Conservation (phyloP, 352 stramenopile species). For the Pythium pectinolyticum region DNA sequence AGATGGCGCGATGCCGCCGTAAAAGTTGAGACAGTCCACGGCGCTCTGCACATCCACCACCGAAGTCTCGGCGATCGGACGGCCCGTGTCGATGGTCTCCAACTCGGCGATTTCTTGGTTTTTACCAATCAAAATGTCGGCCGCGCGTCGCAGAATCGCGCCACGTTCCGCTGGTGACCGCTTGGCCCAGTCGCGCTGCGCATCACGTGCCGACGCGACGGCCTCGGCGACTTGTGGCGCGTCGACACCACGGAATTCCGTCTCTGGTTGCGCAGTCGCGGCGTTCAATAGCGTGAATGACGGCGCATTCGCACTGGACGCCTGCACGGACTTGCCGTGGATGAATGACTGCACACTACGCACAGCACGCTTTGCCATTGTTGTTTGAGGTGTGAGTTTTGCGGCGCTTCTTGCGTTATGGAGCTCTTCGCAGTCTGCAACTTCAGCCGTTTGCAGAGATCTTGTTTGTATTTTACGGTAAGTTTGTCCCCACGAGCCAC, state of each 20-base stretch:
- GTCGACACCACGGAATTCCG: slow-evolving; percentile 51
- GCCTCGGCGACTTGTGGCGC: slow-evolving; percentile 48
- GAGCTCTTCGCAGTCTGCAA: not conserved
- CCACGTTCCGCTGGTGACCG: slow-evolving; percentile 61
- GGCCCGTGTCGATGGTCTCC: slow-evolving; percentile 79
- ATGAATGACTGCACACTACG: slow-evolving; percentile 66
- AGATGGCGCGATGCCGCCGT: slow-evolving; percentile 60
- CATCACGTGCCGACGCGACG: slow-evolving; percentile 40
- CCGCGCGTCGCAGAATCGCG: slow-evolving; percentile 59
- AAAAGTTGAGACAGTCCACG: slow-evolving; percentile 79
- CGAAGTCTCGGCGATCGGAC: slow-evolving; percentile 71
- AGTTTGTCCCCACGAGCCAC: no score
- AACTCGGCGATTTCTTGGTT: slow-evolving; percentile 70
- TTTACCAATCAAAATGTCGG: slow-evolving; percentile 53
- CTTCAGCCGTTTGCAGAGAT: not conserved
- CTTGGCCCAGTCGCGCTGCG: slow-evolving; percentile 65
- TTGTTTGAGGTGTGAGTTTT: not conserved
- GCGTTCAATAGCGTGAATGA: slow-evolving; percentile 66
- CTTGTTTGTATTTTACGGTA: no score
- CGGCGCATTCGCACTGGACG: slow-evolving; percentile 15
- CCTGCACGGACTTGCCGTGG: slow-evolving; percentile 57
- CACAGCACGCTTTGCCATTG: slow-evolving; percentile 15
- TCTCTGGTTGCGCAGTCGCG: slow-evolving; percentile 46
- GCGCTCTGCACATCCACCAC: slow-evolving; percentile 71
- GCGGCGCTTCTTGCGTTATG: not conserved